Conservation (phyloP, 805 yeast genomes). For the Maudiozyma bulderi region DNA sequence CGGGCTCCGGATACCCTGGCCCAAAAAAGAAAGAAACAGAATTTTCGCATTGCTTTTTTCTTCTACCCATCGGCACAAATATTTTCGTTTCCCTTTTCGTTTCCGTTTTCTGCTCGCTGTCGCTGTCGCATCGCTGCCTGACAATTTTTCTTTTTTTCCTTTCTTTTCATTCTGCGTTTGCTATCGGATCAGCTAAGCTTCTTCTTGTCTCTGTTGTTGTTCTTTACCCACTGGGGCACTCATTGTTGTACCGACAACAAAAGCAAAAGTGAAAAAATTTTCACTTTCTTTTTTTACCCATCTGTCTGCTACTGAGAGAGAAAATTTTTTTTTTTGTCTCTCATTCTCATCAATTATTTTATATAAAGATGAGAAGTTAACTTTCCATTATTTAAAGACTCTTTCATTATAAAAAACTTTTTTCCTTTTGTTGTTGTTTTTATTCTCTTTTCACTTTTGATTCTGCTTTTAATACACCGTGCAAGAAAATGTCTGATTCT, state of each 20-base stretch:
- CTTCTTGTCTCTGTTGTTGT: too few relatives aligned
- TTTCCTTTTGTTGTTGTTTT: constrained; percentile 1
- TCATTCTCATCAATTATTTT: not conserved
- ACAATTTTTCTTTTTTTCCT: too few relatives aligned
- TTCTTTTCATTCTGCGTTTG: too few relatives aligned
- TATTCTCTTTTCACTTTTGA: not conserved
- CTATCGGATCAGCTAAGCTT: too few relatives aligned
- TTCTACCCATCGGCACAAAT: too few relatives aligned
- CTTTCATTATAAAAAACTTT: not conserved
- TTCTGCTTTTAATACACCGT: constrained; percentile 5
- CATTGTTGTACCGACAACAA: not conserved
- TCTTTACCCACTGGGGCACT: not conserved
- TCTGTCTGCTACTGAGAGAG: not conserved
- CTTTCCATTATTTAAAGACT: not conserved
- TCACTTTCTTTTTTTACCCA: not conserved
- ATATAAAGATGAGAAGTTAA: too few relatives aligned
- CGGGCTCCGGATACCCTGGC: too few relatives aligned
- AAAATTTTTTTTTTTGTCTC: not conserved
- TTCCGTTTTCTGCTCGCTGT: too few relatives aligned
- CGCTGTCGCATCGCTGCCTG: too few relatives aligned
- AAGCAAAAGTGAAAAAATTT: constrained; percentile 2
- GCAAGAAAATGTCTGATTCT: constrained; percentile 35
- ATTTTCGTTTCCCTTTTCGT: too few relatives aligned
- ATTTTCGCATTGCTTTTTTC: too few relatives aligned
- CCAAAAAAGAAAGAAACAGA: too few relatives aligned